Percentiles rank a stretch among this genome's conserved stretches.
Conservation (phyloP, 495 filamentous ascomycete genomes). For the Talaromyces adpressus region DNA sequence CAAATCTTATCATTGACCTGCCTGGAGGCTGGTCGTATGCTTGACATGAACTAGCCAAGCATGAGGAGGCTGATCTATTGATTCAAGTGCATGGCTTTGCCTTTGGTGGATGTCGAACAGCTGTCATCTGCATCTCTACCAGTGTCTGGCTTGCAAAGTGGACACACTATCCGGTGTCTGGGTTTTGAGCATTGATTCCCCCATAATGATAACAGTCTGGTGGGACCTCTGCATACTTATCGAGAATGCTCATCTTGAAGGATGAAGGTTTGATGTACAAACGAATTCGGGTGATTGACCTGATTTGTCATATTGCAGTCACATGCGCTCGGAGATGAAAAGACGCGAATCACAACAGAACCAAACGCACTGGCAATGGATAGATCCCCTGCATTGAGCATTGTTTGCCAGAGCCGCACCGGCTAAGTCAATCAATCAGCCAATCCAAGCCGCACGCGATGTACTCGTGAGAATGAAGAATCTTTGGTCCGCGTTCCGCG, state of each 20-base stretch:
- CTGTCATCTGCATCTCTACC: background rate
- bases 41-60: background rate
- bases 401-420: slow-evolving; percentile 1
- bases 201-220: slow-evolving; percentile 15
- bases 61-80: background rate
- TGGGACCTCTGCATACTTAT: background rate
- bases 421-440: background rate
- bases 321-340: background rate
- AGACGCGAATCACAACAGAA: background rate
- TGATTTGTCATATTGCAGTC: background rate
- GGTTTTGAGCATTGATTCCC: background rate
- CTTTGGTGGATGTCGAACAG: background rate
- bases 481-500: background rate
- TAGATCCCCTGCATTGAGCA: background rate
- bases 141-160: background rate
- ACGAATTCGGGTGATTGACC: background rate
- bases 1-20: background rate
- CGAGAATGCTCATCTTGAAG: background rate
- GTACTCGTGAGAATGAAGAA: background rate
- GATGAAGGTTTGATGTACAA: background rate
- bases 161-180: background rate
- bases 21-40: background rate
- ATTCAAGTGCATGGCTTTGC: background rate
- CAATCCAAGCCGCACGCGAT: background rate
- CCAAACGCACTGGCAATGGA: background rate